Evolutionary conservation across 2,329 filamentous ascomycete species (phyloP), one percentile per base, ranked within the genome.

Genomic region (Lasiodiplodia hormozganensis): DNA sequence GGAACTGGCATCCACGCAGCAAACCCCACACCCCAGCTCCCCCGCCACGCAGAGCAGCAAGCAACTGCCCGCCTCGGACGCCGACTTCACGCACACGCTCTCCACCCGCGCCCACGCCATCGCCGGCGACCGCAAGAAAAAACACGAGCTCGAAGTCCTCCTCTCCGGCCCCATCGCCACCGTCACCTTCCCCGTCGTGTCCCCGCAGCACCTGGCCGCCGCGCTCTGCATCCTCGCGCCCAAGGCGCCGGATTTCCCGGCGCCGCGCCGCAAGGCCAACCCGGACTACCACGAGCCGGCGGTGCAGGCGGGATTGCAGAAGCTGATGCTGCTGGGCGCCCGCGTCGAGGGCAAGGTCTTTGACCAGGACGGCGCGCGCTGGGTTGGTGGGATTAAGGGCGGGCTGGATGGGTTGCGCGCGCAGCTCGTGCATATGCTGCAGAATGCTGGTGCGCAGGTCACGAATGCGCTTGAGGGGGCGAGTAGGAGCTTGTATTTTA

Each of bases 261-360:
- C 92, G 4, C 95, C 95, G 1, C 88, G 88, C 64, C 87, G 93
- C 70, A 90, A 87, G 79, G 90, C 88, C 74, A 93, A 87, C 74
- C 94, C 95, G 0, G 89, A 90, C 14, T 97, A 94, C 81, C 87
- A 97, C 78, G 95, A 97, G 68, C 85, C 88, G 0, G 80, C 85
- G 1, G 92, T 95, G 67, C 94, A 97, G 80, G 88, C 84, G 71
- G 96, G 92, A 8, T 79, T 99, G 73, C 89, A 93, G 75, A 99
- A 99, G 82, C 82, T 99, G 71, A 85, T 97, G 78, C 82, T 99
- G 40, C 82, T 99, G 16, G 96, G 94, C 65, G 94, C 94, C 16
- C 86, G 96, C 64, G 87, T 97, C 36, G 96, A 99, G 76, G 92
- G 92, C 71, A 90, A 89, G 79, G 88, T 93, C 38, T 94, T 97